Base-by-base conservation (phyloP, 2,329 filamentous ascomycete species). In the Leptodontidium sp. region DNA sequence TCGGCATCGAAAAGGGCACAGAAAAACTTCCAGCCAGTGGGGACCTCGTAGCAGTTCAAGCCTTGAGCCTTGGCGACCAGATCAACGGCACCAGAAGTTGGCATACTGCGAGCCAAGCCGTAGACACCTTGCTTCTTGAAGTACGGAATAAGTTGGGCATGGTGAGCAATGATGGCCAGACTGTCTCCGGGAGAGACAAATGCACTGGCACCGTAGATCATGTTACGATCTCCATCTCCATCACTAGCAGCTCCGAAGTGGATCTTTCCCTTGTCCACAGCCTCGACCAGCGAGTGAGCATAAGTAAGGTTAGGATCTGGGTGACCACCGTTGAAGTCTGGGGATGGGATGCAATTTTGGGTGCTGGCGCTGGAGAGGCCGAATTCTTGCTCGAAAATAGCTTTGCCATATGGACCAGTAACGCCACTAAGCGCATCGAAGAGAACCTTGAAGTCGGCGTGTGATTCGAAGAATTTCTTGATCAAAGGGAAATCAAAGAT, bases 11-110 rank as follows among this genome's bases (percentile, higher is more conserved):
- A 97, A 68, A 98, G 87, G 76, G 94, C 93, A 79, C 94, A 98
- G 90, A 98, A 98, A 87, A 98, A 98, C 83, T 98, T 98, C 96
- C 96, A 99, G 77, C 96, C 96, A 0, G 96, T 99, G 47, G 96
- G 96, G 0, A 99, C 96, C 83, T 99, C 96, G 83, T 99, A 99
- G 83, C 89, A 91, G 83, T 93, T 85, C 52, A 99, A 87, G 45
- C 92, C 92, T 84, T 98, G 95, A 78, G 93, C 94, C 87, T 97
- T 93, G 75, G 96, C 96, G 50, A 99, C 96, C 17, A 97, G 90
- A 80, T 99, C 96, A 64, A 99, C 93, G 26, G 96, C 96, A 52
- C 93, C 94, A 14, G 93, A 97, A 6, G 96, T 99, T 67, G 96
- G 96, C 96, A 99, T 99, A 80, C 93, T 97, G 74, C 96, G 93